Conservation (phyloP, 495 filamentous ascomycete genomes). For the Penicillium macrosclerotiorum region DNA sequence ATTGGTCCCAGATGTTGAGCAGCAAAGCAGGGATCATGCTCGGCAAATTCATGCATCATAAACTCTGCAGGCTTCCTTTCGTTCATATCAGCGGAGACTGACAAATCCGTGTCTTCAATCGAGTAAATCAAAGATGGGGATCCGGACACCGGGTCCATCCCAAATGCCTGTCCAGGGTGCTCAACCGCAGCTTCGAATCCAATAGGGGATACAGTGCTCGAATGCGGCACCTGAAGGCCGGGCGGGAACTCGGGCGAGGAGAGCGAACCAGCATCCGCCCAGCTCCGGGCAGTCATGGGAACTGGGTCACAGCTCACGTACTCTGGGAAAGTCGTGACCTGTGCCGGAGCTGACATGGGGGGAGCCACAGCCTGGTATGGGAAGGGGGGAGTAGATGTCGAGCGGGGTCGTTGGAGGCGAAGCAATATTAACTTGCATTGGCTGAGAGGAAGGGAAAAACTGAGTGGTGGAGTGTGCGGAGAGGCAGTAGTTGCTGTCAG, state of each 20-base stretch:
- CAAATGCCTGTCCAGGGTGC: slow-evolving; percentile 23
- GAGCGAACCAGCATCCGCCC: slow-evolving; percentile 40
- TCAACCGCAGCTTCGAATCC: slow-evolving; percentile 32
- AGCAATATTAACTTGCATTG: slow-evolving; percentile 47
- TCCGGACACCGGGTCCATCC: slow-evolving; percentile 27
- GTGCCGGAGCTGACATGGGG: slow-evolving; percentile 47
- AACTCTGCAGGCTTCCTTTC: slow-evolving; percentile 40
- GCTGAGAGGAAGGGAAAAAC: slow-evolving; percentile 42
- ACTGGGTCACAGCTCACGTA: slow-evolving; percentile 33
- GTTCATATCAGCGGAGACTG: slow-evolving; percentile 20
- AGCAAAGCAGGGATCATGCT: slow-evolving; percentile 37
- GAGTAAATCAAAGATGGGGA: slow-evolving; percentile 40
- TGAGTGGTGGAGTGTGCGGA: slow-evolving; percentile 38
- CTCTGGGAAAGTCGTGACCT: slow-evolving; percentile 43
- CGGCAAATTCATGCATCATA: slow-evolving; percentile 44
- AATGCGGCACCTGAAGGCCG: slow-evolving; percentile 33
- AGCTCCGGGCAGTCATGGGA: slow-evolving; percentile 39
- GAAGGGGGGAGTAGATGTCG: slow-evolving; percentile 39
- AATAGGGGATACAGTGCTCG: slow-evolving; percentile 36
- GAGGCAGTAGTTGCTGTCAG: slow-evolving; percentile 39
- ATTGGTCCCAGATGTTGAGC: slow-evolving; percentile 38
- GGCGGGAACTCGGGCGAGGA: slow-evolving; percentile 42
- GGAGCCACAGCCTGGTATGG: slow-evolving; percentile 39
- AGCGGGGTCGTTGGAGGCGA: slow-evolving; percentile 48
- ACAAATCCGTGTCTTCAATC: slow-evolving; percentile 34